Evolutionary conservation across 2,329 filamentous ascomycete genomes (phyloP).

Genomic region (Myriangium duriaei): DNA sequence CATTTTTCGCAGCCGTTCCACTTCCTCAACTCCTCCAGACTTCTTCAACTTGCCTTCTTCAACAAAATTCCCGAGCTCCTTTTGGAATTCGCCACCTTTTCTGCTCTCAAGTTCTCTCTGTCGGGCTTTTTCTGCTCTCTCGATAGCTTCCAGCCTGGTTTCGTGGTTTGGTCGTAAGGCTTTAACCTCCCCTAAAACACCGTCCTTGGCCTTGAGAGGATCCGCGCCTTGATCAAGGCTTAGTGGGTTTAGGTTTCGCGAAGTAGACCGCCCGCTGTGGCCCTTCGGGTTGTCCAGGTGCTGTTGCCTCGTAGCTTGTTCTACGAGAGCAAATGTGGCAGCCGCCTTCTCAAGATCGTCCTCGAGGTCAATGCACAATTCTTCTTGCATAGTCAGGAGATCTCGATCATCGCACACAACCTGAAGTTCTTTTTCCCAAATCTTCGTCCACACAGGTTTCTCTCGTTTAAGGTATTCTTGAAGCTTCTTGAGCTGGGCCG

Average conservation of each 20-base stretch:
- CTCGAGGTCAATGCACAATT: conserved; percentile 79
- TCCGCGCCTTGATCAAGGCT: conserved; percentile 41
- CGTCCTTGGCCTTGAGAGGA: conserved; percentile 75
- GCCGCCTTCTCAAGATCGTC: conserved; percentile 92
- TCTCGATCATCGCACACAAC: conserved; percentile 92
- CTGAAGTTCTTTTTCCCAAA: conserved; percentile 96
- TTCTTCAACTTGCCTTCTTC: conserved; percentile 89
- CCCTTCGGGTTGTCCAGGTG: conserved; percentile 51
- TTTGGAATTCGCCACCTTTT: conserved; percentile 62
- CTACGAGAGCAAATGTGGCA: conserved; percentile 86
- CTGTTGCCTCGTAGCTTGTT: conserved; percentile 97
- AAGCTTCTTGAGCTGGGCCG: conserved; percentile 83
- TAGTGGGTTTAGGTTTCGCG: conserved; percentile 16
- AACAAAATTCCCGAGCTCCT: conserved; percentile 75
- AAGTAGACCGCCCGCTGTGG: conserved; percentile 9
- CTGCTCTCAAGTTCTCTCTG: conserved; percentile 78
- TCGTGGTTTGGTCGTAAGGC: conserved; percentile 92
- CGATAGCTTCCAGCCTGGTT: conserved; percentile 83
- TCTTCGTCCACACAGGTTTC: conserved; percentile 96
- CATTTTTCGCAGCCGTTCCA: conserved; percentile 67
- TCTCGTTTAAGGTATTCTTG: conserved; percentile 83
- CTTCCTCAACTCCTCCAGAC: conserved; percentile 87
- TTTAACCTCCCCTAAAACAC: conserved; percentile 81
- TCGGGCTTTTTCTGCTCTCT: conserved; percentile 84
- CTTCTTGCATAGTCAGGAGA: conserved; percentile 90